A percentile compares a stretch with the other conserved stretches of the same genome.
Conservation (phyloP, 805 yeast species). For the Cyberlindnera amylophila region DNA sequence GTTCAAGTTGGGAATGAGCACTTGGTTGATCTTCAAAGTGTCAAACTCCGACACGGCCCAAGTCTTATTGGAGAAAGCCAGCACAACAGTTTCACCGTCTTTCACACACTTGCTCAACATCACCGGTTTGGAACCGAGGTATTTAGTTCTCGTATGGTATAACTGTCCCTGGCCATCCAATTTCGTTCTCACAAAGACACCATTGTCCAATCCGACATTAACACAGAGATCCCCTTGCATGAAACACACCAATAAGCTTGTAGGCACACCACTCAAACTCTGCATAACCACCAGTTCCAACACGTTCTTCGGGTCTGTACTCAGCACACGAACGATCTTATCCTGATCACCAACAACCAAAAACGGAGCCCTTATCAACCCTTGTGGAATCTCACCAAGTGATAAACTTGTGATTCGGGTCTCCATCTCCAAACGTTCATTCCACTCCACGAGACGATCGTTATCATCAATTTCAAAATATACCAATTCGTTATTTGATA, state of each 20-base stretch:
- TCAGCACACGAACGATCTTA: slow-evolving; percentile 62
- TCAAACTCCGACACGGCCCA: slow-evolving; percentile 31
- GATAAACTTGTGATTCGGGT: slow-evolving; percentile 45
- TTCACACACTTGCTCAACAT: slow-evolving; percentile 30
- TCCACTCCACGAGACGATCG: slow-evolving; percentile 68
- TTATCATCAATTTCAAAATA: slow-evolving; percentile 76
- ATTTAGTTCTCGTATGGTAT: slow-evolving; percentile 61
- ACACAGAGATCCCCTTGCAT: slow-evolving; percentile 33
- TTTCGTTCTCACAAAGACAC: slow-evolving; percentile 65
- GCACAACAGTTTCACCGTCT: slow-evolving; percentile 22
- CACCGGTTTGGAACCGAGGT: slow-evolving; percentile 69
- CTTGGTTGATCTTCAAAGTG: slow-evolving; percentile 27
- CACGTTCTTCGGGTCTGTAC: slow-evolving; percentile 55
- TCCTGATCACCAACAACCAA: slow-evolving; percentile 74
- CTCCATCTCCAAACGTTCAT: slow-evolving; percentile 52
- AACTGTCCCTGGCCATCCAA: slow-evolving; percentile 63
- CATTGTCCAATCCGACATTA: slow-evolving; percentile 82
- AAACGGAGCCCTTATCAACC: slow-evolving; percentile 46
- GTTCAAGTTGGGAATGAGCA: slow-evolving; percentile 31
- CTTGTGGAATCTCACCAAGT: slow-evolving; percentile 46
- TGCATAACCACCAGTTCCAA: slow-evolving; percentile 63
- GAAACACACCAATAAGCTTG: slow-evolving; percentile 32
- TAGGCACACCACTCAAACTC: slow-evolving; percentile 51
- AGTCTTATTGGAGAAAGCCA: slow-evolving; percentile 31
- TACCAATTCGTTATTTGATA: slow-evolving; percentile 70